Percentiles rank a stretch among this genome's conserved stretches.
Conservation (phyloP, 495 filamentous ascomycete species). For the Podospora pseudopauciseta region DNA sequence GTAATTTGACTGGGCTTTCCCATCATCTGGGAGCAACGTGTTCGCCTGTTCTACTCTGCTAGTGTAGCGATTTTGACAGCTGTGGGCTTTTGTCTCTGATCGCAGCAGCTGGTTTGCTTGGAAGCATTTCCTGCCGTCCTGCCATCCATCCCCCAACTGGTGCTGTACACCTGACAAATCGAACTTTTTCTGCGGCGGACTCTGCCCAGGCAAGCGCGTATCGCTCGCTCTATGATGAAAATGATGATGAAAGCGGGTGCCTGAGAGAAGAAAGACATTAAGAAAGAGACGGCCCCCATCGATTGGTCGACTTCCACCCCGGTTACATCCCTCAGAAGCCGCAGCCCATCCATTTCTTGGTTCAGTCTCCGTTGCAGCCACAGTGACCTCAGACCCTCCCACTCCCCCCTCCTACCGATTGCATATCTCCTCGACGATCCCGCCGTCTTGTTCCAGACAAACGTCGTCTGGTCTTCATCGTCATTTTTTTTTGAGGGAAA, state of each 20-base stretch:
- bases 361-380: constrained; percentile 24
- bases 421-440: constrained; percentile 20
- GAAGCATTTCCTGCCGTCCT: neutral
- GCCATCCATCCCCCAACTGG: neutral
- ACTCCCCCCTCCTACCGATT: constrained; percentile 1
- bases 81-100: neutral
- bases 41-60: neutral
- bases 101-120: neutral
- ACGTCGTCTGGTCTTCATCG: neutral
- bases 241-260: constrained; percentile 34
- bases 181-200: neutral
- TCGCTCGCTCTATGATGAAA: constrained; percentile 30
- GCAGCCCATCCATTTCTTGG: constrained; percentile 23
- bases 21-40: neutral
- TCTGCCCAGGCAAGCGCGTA: constrained; percentile 1
- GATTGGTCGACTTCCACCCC: constrained; percentile 1
- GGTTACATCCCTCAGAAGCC: constrained; percentile 11
- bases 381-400: constrained; percentile 26
- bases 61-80: constrained; percentile 2
- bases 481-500: neutral
- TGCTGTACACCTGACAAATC: neutral
- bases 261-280: constrained; percentile 19
- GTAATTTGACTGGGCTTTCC: neutral
- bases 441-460: constrained; percentile 14
- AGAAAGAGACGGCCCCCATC: constrained; percentile 15